Evolutionary conservation across 768 basidiomycete species (phyloP).

Genomic region (Leucosporidium yakuticum): DNA sequence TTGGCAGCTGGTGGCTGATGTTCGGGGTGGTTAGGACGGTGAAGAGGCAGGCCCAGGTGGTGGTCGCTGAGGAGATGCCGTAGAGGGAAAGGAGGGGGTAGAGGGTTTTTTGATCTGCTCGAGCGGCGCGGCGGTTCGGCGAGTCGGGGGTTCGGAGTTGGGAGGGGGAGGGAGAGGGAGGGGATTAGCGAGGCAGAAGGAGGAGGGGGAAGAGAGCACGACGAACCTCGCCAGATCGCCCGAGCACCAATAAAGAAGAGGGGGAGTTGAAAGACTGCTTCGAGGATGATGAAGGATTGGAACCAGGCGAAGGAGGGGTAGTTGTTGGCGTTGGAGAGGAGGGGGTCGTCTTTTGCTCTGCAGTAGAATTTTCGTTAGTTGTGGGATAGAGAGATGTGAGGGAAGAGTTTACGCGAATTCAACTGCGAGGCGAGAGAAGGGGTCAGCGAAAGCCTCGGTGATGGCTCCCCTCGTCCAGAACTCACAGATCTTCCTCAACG

Average conservation of each 20-base stretch:
- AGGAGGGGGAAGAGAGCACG: slow-evolving; percentile 1
- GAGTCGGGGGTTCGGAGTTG: not conserved
- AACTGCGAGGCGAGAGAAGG: not conserved
- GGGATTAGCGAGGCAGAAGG: too few species aligned
- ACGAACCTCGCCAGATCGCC: slow-evolving; percentile 55
- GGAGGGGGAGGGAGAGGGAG: too few species aligned
- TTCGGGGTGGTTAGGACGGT: slow-evolving; percentile 55
- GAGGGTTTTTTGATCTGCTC: slow-evolving; percentile 44
- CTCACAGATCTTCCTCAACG: slow-evolving; percentile 42
- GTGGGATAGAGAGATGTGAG: too few species aligned
- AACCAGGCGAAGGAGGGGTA: slow-evolving; percentile 33
- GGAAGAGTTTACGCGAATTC: not conserved
- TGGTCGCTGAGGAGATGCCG: slow-evolving; percentile 70
- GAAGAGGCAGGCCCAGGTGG: slow-evolving; percentile 64
- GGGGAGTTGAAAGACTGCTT: slow-evolving; percentile 57
- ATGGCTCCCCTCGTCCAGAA: slow-evolving; percentile 39
- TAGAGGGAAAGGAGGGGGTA: slow-evolving; percentile 66
- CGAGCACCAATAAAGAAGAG: slow-evolving; percentile 64
- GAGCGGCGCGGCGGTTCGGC: too few species aligned
- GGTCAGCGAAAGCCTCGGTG: not conserved
- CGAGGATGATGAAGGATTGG: slow-evolving; percentile 40
- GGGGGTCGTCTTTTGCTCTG: slow-evolving; percentile 20
- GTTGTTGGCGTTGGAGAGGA: slow-evolving; percentile 25
- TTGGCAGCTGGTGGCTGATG: slow-evolving; percentile 49
- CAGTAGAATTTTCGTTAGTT: too few species aligned